Evolutionary conservation across 768 basidiomycete species (phyloP), one percentile per base, ranked within the genome.

Genomic region (Sarcodon aspratus): DNA sequence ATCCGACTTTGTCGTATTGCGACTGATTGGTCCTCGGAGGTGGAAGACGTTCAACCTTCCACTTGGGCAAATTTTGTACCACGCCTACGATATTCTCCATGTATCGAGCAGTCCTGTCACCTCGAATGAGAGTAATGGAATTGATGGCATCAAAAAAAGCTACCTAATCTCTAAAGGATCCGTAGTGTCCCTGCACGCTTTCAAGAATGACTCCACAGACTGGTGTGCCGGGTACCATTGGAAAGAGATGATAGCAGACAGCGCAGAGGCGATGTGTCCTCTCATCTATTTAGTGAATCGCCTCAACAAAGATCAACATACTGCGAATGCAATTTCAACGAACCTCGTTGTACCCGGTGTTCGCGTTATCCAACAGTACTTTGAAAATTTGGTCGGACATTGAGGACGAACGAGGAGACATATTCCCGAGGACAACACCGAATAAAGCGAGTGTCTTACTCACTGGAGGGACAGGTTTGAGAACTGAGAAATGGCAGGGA

Each of bases 11-110:
- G 66, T 95, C 92, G 61, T 93, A 93, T 74, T 87, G 55, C 8
- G 92, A 95, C 59, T 91, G 85, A 52, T 76, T 82, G 50, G 88
- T 88, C 50, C 88, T 76, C 1, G 92, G 92, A 47, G 92, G 90
- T 27, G 90, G 79, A 21, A 93, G 75, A 35, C 92, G 78, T 54
- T 86, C 74, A 50, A 75, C 72, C 60, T 80, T 82, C 85, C 81
- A 88, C 50, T 69, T 62, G 1, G 81, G 78, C 43, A 96, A 65
- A 35, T 78, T 69, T 18, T 60, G 62, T 38, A 82, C 61, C 47
- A 89, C 76, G n/a, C 69, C 61, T 34, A 73, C 60, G 43, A 92
- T 66, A 50, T 70, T 78, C 17, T 69, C 66, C 49, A 77, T 68
- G 61, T 85, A 81, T 46, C 72, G 68, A 6, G 76, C 67, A 43